A percentile compares a stretch with the other conserved stretches of the same genome.
These are phyloP conservation scores for Ophiostoma sp. DNA, from an alignment of 2,329 filamentous ascomycete genomes.

Conservation along the genomic window DNA sequence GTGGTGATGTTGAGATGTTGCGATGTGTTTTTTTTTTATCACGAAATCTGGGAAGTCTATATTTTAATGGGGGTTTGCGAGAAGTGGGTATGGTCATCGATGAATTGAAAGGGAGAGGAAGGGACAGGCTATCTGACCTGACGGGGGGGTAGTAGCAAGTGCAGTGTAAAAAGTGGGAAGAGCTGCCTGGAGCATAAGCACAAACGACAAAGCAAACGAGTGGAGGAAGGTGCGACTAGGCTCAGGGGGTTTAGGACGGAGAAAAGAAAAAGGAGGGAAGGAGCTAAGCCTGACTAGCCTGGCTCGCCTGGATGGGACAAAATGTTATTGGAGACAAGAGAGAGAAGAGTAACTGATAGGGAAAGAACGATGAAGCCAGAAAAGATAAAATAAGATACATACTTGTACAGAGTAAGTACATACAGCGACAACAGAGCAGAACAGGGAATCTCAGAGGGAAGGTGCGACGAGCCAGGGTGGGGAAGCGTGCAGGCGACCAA, in stretches of 20 bases:
- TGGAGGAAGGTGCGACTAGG: slow-evolving; percentile 17
- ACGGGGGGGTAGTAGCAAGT: slow-evolving; percentile 1
- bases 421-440: not conserved
- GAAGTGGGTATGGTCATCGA: slow-evolving; percentile 15
- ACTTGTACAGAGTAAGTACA: not conserved
- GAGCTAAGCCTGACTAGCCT: slow-evolving; percentile 7
- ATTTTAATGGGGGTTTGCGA: slow-evolving; percentile 27
- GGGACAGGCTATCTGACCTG: not conserved
- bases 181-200: slow-evolving; percentile 6
- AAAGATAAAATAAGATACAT: no score
- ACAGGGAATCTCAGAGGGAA: not conserved
- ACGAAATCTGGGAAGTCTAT: slow-evolving; percentile 25
- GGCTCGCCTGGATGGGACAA: slow-evolving; percentile 3
- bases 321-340: not conserved
- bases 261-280: not conserved
- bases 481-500: slow-evolving; percentile 1
- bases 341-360: slow-evolving; percentile 1
- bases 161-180: slow-evolving; percentile 1
- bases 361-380: slow-evolving; percentile 9
- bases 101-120: slow-evolving; percentile 13
- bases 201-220: not conserved
- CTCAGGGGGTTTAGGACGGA: slow-evolving; percentile 1
- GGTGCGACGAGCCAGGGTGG: not conserved
- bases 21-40: slow-evolving; percentile 19
- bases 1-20: slow-evolving; percentile 19